Evolutionary conservation across 139 green algal genomes (phyloP).

Genomic region (Tetradesmus obliquus): DNA sequence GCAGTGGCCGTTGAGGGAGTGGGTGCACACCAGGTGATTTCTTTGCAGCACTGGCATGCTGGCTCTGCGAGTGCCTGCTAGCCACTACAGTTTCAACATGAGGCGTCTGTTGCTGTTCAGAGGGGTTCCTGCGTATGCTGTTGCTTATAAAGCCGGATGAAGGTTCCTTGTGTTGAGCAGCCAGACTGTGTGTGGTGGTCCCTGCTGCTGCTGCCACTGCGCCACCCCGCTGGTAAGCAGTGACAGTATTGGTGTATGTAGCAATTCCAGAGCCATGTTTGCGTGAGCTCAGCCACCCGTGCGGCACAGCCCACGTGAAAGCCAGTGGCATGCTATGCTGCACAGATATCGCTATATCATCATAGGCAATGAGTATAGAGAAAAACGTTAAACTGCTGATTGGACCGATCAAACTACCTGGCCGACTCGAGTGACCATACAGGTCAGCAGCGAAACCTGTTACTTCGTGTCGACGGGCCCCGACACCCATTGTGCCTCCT

Average conservation of each 20-base stretch:
- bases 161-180: neutral
- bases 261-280: neutral
- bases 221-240: neutral
- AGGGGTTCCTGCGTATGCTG: neutral
- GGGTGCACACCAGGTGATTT: neutral
- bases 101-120: neutral
- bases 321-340: slow-evolving; percentile 5
- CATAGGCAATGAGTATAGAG: neutral
- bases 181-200: neutral
- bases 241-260: neutral
- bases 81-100: neutral
- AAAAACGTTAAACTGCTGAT: neutral
- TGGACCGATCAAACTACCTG: neutral
- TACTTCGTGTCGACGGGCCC: neutral
- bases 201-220: neutral
- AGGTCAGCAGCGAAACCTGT: slow-evolving; percentile 3
- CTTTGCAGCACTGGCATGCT: neutral
- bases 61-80: neutral
- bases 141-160: neutral
- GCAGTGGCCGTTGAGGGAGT: neutral
- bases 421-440: neutral
- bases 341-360: neutral
- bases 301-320: slow-evolving; percentile 27
- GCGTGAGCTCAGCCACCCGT: neutral
- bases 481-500: neutral